A percentile compares a stretch with the other conserved stretches of the same genome.
Conservation (phyloP, 192 early-diverging fungal genomes). For the Linnemannia elongata region DNA sequence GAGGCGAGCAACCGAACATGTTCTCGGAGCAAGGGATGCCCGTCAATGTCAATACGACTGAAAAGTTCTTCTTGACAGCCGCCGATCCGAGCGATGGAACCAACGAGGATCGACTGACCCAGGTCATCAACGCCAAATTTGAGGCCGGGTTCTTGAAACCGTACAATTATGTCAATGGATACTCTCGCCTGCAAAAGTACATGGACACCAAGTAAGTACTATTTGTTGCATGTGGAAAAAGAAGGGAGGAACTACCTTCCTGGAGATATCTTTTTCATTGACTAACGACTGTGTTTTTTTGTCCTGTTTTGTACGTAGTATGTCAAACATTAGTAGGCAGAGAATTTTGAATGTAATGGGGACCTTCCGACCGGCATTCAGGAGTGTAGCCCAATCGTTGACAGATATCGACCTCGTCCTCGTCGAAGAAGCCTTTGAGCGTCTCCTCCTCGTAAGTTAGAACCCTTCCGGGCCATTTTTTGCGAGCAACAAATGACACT, state of each 20-base stretch:
- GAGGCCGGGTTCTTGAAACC: conserved; percentile 96
- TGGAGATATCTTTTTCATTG: neutral
- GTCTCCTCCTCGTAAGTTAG: conserved; percentile 78
- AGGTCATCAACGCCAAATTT: conserved; percentile 95
- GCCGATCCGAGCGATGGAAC: conserved; percentile 93
- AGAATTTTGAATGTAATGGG: conserved; percentile 92
- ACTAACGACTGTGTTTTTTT: neutral
- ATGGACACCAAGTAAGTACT: conserved; percentile 84
- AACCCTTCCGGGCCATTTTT: neutral
- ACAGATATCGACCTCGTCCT: conserved; percentile 95
- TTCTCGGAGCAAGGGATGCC: conserved; percentile 43
- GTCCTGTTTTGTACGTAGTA: conserved; percentile 53
- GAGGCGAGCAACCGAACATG: conserved; percentile 36
- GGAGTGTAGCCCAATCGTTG: conserved; percentile 86
- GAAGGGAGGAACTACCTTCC: neutral
- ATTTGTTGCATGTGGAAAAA: neutral
- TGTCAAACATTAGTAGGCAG: conserved; percentile 76
- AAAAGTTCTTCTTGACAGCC: conserved; percentile 91
- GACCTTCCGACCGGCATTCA: conserved; percentile 89
- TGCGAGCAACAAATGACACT: neutral
- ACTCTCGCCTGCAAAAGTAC: conserved; percentile 88
- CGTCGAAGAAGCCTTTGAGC: conserved; percentile 97
- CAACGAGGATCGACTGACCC: conserved; percentile 88
- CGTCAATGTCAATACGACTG: conserved; percentile 73
- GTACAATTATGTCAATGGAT: conserved; percentile 95